A percentile compares a stretch with the other conserved stretches of the same genome.
Conservation (phyloP, 257 asterid genomes). For the Penstemon newberryi region DNA sequence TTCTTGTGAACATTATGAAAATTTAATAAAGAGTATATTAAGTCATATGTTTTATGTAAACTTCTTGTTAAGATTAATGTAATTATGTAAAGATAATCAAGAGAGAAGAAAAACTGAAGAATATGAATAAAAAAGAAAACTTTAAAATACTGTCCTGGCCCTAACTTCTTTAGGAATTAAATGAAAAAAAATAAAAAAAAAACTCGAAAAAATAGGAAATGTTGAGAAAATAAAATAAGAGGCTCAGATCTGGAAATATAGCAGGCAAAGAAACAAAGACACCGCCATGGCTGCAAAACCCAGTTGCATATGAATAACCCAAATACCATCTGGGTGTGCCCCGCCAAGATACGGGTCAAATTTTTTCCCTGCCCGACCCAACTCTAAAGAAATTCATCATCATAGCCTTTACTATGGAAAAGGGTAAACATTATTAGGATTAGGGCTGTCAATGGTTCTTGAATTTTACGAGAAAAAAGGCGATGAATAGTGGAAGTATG, state of each 20-base stretch:
- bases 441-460: background rate
- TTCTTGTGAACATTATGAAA: too few species aligned
- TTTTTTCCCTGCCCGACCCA: slow-evolving; percentile 34
- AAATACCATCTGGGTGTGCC: slow-evolving; percentile 28
- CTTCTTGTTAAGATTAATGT: too few species aligned
- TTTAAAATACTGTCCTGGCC: too few species aligned
- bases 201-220: background rate
- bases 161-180: too few species aligned
- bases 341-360: slow-evolving; percentile 48
- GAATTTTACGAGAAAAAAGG: background rate
- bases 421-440: background rate
- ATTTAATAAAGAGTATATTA: too few species aligned
- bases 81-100: too few species aligned
- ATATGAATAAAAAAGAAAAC: too few species aligned
- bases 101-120: too few species aligned
- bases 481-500: background rate
- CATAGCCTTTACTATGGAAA: slow-evolving; percentile 22
- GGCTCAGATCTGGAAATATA: slow-evolving; percentile 39
- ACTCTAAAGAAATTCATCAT: slow-evolving; percentile 28
- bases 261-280: slow-evolving; percentile 25
- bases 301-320: slow-evolving; percentile 17
- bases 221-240: background rate
- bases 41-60: too few species aligned
- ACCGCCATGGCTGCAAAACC: slow-evolving; percentile 53
- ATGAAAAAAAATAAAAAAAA: too few species aligned